Evolutionary conservation across 2,329 filamentous ascomycete genomes (phyloP).

Genomic region (Fusarium paranaense): DNA sequence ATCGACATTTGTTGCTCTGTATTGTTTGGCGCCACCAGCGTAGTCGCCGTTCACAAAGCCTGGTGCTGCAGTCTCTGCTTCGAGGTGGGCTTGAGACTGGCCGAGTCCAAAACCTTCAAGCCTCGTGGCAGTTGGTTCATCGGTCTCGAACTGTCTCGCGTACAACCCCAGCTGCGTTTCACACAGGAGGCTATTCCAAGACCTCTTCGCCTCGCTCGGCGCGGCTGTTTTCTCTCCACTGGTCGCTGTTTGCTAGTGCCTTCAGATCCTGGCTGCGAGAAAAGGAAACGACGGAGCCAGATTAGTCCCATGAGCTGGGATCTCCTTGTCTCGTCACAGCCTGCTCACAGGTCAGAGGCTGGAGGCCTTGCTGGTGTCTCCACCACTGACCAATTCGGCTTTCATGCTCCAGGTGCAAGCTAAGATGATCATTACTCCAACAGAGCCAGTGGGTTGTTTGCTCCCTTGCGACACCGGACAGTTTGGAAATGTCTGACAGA

Average conservation of each 20-base stretch:
- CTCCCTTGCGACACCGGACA: constrained; percentile 10
- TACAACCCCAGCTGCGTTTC: constrained; percentile 22
- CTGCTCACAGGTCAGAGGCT: background rate
- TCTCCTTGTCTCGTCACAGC: background rate
- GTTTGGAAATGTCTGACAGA: constrained; percentile 7
- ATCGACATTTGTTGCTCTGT: background rate
- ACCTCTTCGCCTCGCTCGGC: constrained; percentile 29
- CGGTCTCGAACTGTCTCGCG: constrained; percentile 27
- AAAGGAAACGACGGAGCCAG: constrained; percentile 24
- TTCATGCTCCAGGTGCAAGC: background rate
- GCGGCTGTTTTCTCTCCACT: constrained; percentile 25
- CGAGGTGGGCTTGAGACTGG: constrained; percentile 5
- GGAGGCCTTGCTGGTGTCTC: background rate
- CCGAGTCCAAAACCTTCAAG: constrained; percentile 6
- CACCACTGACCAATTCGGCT: background rate
- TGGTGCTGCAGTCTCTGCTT: constrained; percentile 3
- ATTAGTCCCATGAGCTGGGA: constrained; percentile 11
- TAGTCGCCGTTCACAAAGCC: background rate
- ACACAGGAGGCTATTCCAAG: constrained; percentile 17
- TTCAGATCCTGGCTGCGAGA: constrained; percentile 13
- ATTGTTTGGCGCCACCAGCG: constrained; percentile 5
- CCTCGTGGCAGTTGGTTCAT: constrained; percentile 16
- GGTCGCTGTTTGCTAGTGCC: constrained; percentile 18
- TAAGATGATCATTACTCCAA: background rate
- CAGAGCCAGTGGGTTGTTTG: background rate